phyloP scores from a whole-genome alignment of 1,139 yeast species.

The Candida tetrigidarum region DNA sequence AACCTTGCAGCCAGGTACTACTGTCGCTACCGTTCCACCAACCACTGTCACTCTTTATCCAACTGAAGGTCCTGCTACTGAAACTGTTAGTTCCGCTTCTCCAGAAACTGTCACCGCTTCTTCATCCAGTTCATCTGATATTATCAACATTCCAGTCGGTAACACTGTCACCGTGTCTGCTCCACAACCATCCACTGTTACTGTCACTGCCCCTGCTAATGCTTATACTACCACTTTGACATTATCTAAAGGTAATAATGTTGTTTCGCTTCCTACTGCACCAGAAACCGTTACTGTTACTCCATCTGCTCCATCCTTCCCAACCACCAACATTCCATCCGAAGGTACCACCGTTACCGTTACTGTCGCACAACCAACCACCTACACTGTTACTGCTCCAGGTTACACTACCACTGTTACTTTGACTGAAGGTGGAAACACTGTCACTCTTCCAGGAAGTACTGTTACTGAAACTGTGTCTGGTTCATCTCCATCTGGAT shows the following conservation, averaged over 20 bases:
- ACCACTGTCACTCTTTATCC: conserved; percentile 7
- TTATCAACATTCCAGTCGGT: conserved; percentile 2
- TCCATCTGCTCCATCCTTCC: background rate
- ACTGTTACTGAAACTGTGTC: background rate
- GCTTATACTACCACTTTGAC: conserved; percentile 5
- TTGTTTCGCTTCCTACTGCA: background rate
- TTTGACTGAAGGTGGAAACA: background rate
- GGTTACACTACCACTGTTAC: conserved; percentile 1
- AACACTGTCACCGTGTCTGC: conserved; percentile 1
- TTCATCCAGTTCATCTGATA: background rate
- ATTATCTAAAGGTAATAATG: background rate
- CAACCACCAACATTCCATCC: too few relatives aligned
- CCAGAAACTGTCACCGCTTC: conserved; percentile 1
- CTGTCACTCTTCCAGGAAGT: background rate
- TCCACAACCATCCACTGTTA: conserved; percentile 5
- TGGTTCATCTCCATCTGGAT: background rate
- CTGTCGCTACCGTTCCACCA: conserved; percentile 5
- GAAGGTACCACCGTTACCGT: too few relatives aligned
- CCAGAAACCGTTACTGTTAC: too few relatives aligned
- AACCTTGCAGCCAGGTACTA: conserved; percentile 3
- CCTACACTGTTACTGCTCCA: too few relatives aligned
- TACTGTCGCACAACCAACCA: too few relatives aligned
- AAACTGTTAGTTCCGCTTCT: background rate
- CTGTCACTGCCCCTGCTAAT: conserved; percentile 4
- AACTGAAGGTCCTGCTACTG: background rate